Conservation (phyloP, 2,329 filamentous ascomycete genomes). For the Apiospora hydei region DNA sequence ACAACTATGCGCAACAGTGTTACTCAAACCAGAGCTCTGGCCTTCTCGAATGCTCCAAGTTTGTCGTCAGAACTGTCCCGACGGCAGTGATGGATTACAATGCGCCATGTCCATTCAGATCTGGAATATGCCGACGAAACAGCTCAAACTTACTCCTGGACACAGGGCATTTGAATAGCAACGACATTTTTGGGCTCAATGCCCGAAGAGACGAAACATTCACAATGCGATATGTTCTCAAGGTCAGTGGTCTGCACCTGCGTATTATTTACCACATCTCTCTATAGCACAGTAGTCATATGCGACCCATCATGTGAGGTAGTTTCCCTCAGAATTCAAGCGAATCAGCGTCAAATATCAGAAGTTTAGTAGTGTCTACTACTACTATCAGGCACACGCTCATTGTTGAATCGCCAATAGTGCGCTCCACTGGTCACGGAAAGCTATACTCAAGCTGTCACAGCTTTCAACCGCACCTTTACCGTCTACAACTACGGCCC, state of each 20-base stretch:
- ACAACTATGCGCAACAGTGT: conserved; percentile 32
- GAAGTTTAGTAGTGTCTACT: no score
- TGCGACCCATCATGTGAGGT: no score
- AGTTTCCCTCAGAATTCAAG: no score
- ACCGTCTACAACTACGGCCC: not conserved
- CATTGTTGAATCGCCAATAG: no score
- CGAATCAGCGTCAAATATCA: no score
- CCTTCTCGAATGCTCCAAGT: conserved; percentile 27
- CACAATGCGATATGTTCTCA: conserved; percentile 26
- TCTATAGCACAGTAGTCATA: no score
- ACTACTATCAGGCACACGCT: no score
- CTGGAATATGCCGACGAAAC: conserved; percentile 24
- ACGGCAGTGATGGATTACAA: not conserved
- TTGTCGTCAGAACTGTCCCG: conserved; percentile 11
- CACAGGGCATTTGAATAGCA: conserved; percentile 31
- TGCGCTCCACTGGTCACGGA: no score
- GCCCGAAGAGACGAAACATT: conserved; percentile 25
- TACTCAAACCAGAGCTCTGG: conserved; percentile 22
- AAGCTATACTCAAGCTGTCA: no score
- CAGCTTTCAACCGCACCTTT: no score
- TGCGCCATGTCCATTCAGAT: conserved; percentile 29
- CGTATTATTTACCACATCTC: no score
- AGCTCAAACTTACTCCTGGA: conserved; percentile 27
- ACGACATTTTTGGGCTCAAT: conserved; percentile 30
- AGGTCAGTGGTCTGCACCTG: no score